Conservation (phyloP, 2,329 filamentous ascomycete species). For the Lojkania enalia region DNA sequence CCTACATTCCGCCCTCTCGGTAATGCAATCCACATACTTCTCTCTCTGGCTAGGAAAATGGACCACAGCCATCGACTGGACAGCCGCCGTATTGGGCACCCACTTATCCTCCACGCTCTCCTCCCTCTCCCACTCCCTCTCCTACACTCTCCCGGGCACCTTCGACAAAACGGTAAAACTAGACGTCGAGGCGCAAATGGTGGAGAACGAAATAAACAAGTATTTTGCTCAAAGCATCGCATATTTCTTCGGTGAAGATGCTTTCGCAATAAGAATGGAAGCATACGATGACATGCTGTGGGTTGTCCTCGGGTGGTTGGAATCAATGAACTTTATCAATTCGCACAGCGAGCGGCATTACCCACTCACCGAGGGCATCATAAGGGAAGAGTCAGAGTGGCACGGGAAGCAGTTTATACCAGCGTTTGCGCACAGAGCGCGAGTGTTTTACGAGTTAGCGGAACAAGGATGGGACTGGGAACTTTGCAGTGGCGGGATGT, state of each 20-base stretch:
- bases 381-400: conserved; percentile 54
- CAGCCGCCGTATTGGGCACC: conserved; percentile 80
- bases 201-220: conserved; percentile 78
- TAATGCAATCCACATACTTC: conserved; percentile 80
- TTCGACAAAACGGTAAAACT: conserved; percentile 31
- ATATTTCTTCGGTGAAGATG: conserved; percentile 87
- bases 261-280: conserved; percentile 71
- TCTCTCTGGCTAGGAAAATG: conserved; percentile 76
- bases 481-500: conserved; percentile 85
- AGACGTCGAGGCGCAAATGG: conserved; percentile 50
- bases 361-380: conserved; percentile 21
- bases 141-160: conserved; percentile 45
- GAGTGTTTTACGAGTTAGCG: conserved; percentile 83
- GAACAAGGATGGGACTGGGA: conserved; percentile 77
- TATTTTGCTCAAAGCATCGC: conserved; percentile 77
- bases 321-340: conserved; percentile 75
- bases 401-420: conserved; percentile 75
- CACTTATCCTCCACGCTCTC: conserved; percentile 73
- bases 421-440: conserved; percentile 79
- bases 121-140: conserved; percentile 67
- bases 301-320: conserved; percentile 91
- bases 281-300: conserved; percentile 95
- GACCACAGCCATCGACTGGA: conserved; percentile 91
- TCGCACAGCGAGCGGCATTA: conserved; percentile 70
- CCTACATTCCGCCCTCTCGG: conserved; percentile 62